Conservation (phyloP, 2,329 filamentous ascomycete genomes). For the Aphanocladium album region DNA sequence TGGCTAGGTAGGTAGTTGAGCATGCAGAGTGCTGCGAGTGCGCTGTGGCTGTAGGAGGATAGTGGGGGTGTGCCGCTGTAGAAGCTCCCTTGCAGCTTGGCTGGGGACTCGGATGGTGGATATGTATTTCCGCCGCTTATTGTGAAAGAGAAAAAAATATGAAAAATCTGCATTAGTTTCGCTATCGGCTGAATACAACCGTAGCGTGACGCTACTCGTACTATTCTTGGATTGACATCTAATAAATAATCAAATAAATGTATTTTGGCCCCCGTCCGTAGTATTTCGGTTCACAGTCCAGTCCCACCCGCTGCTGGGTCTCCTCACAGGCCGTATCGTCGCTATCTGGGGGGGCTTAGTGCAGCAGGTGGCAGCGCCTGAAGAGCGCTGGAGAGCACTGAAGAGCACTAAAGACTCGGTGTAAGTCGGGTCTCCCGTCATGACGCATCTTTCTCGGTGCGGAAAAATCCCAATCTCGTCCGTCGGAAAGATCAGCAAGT, state of each 20-base stretch:
- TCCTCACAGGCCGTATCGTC: not conserved
- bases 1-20: not conserved
- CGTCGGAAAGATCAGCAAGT: no score
- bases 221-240: not conserved
- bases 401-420: not conserved
- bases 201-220: not conserved
- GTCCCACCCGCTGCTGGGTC: not conserved
- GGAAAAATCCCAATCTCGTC: no score
- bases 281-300: not conserved
- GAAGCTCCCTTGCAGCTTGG: not conserved
- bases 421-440: not conserved
- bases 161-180: no score
- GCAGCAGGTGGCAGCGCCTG: not conserved
- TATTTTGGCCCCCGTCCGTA: not conserved
- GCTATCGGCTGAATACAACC: no score
- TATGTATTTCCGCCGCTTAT: no score
- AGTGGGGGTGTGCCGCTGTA: not conserved
- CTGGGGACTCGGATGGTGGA: no score
- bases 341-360: not conserved
- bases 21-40: not conserved
- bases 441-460: no score
- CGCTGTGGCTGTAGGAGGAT: not conserved
- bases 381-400: not conserved
- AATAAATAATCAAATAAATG: not conserved
- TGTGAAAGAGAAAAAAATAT: no score